Base-by-base conservation (phyloP, 169 alveolate genomes). In the Theileria orientalis region DNA sequence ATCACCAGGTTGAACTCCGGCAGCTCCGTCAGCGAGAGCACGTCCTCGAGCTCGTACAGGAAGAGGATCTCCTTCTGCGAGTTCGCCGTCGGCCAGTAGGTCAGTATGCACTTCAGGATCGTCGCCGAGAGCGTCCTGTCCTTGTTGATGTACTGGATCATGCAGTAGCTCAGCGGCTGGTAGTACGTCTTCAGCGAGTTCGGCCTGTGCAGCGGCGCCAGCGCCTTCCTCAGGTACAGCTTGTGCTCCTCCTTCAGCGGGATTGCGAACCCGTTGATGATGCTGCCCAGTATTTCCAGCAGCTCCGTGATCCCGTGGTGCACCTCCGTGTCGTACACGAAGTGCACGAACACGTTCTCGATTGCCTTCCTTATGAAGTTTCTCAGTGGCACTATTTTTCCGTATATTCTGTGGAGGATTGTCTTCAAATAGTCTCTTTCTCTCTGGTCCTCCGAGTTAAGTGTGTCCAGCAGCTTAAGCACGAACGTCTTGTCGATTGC, bases 211-310 rank as follows among this genome's bases (percentile, higher is more conserved):
- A 97, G 93, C 30, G 99, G 99, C 35, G 96, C 92, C 57, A 97
- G 91, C 13, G 97, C 94, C 52, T 93, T 94, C 84, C 95, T 95
- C 83, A 97, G 92, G 93, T 96, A 97, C 25, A 93, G 87, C 74
- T 96, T 96, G 90, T 96, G 99, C 84, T 97, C 99, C 76, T 94
- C 99, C 88, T 98, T 93, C 41, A 97, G 92, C 19, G 99, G 99
- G 29, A 97, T 95, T 2, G 99, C 98, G 73, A 95, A 97, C 23
- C 99, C 99, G 74, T 94, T 90, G 64, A 97, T 96, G 78, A 97
- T 96, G 69, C 92, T 80, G 37, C 98, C 98, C 61, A 96, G 79
- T 44, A 96, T 95, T 69, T 96, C 99, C 14, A 97, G 91, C 13
- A 97, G 88, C 88, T 97, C 99, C 16, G 97, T 91, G 49, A 97